A percentile compares a stretch with the other conserved stretches of the same genome.
Conservation (phyloP, 257 asterid species). For the Petunia secreta region DNA sequence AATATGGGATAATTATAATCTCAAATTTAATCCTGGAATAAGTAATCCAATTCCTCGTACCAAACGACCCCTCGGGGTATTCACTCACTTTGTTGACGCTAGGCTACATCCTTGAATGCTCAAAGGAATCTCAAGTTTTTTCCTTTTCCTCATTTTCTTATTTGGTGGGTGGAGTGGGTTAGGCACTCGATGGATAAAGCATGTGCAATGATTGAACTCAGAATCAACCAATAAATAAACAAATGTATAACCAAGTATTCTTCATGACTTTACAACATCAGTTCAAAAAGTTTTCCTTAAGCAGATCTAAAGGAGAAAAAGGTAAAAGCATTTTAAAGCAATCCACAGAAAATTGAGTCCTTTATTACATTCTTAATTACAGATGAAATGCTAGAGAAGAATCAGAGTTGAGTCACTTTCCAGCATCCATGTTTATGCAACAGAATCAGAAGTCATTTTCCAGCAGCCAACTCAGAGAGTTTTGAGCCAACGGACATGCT, state of each 20-base stretch:
- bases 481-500: constrained; percentile 61
- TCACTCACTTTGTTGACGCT: no score
- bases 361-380: constrained; percentile 13
- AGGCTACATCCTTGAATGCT: no score
- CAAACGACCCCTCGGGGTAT: no score
- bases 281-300: background rate
- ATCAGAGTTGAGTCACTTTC: background rate
- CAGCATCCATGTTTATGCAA: constrained; percentile 1
- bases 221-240: background rate
- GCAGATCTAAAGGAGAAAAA: background rate
- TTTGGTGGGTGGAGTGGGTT: constrained; percentile 10
- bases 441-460: constrained; percentile 10
- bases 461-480: constrained; percentile 55
- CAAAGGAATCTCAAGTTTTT: background rate
- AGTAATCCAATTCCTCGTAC: no score
- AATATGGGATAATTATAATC: no score
- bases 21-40: no score
- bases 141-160: background rate
- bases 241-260: constrained; percentile 1
- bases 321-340: background rate
- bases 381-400: constrained; percentile 8
- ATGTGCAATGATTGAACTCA: constrained; percentile 18
- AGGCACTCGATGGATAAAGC: background rate
- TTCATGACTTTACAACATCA: background rate
- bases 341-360: background rate